phyloP scores from a whole-genome alignment of 305 asterid genomes.

The Solanum hybrid region DNA sequence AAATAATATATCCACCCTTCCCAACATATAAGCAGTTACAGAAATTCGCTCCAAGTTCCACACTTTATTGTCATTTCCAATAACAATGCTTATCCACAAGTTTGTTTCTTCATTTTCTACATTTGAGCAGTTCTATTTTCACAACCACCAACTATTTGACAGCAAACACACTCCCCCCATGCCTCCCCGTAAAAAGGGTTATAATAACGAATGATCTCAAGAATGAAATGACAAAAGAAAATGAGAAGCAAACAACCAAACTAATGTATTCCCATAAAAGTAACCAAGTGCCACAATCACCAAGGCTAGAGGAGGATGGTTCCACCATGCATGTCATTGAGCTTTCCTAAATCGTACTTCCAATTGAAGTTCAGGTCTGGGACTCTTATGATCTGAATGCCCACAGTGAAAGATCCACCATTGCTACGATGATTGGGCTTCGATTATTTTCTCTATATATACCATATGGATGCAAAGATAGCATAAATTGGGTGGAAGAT shows the following conservation, averaged over 20 bases:
- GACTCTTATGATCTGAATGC: neutral
- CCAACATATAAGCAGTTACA: neutral
- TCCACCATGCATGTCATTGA: neutral
- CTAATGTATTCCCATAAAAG: neutral
- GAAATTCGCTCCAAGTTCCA: neutral
- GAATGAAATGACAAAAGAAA: neutral
- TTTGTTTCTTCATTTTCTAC: neutral
- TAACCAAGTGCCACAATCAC: neutral
- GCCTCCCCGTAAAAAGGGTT: neutral
- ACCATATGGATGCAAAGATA: neutral
- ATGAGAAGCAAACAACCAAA: neutral
- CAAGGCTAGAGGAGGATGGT: neutral
- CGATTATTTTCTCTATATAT: neutral
- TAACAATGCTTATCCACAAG: neutral
- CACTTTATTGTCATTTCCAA: neutral
- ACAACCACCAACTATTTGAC: neutral
- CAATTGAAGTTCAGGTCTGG: neutral
- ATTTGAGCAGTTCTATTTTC: neutral
- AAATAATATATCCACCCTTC: neutral
- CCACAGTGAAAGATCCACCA: neutral
- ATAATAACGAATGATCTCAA: neutral
- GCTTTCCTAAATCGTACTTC: neutral
- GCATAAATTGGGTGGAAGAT: neutral
- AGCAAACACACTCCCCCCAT: neutral
- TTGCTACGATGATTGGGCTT: neutral